phyloP scores from a whole-genome alignment of 805 yeast genomes.

The Barnettozyma siamensis region DNA sequence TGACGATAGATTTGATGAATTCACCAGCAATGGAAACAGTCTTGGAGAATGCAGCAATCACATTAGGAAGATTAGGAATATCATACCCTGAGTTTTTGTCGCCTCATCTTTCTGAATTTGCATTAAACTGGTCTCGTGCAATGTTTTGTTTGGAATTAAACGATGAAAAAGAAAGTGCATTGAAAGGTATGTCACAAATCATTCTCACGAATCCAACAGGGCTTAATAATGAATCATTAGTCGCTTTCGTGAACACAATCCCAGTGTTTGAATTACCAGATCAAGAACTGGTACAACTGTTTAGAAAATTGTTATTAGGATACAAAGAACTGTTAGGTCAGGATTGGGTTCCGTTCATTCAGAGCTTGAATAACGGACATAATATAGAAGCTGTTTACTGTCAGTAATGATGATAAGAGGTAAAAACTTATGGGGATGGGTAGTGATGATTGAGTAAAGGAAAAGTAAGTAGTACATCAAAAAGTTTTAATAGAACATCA shows the following conservation, averaged over 20 bases:
- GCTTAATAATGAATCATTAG: conserved; percentile 44
- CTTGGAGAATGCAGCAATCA: conserved; percentile 81
- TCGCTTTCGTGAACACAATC: conserved; percentile 52
- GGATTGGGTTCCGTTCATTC: conserved; percentile 24
- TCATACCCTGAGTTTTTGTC: conserved; percentile 54
- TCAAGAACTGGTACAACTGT: conserved; percentile 36
- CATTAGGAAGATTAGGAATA: conserved; percentile 81
- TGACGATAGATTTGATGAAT: conserved; percentile 56
- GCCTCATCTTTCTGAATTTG: conserved; percentile 51
- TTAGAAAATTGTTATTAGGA: conserved; percentile 39
- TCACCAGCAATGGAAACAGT: conserved; percentile 58
- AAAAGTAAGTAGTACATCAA: background rate
- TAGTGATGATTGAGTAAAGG: background rate
- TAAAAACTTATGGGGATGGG: background rate
- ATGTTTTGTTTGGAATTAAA: conserved; percentile 67
- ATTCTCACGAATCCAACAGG: conserved; percentile 64
- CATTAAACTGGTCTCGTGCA: conserved; percentile 64
- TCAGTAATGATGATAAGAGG: background rate
- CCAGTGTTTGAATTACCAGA: conserved; percentile 50
- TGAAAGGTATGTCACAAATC: conserved; percentile 73
- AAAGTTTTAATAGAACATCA: no score
- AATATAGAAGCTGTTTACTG: background rate
- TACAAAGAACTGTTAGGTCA: conserved; percentile 44
- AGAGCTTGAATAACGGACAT: conserved; percentile 15
- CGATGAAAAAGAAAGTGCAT: conserved; percentile 84